Percentiles rank a stretch among this genome's conserved stretches.
Evolutionary conservation across 805 yeast genomes (phyloP).

Genomic region (Metschnikowia similis): DNA sequence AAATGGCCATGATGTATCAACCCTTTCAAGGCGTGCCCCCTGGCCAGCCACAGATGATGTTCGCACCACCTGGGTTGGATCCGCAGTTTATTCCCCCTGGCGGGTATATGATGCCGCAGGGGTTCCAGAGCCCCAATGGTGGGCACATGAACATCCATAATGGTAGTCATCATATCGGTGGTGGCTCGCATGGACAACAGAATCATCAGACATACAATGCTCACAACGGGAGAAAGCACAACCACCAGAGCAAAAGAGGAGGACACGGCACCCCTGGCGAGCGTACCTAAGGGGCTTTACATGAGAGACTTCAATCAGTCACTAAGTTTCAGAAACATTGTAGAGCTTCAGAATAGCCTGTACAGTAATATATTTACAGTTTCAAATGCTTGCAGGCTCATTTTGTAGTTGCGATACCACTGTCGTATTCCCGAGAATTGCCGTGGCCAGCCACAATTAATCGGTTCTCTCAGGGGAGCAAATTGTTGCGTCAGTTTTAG

Average conservation of each 20-base stretch:
- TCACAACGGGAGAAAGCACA: conserved; percentile 12
- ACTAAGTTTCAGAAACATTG: neutral
- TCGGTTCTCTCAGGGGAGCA: neutral
- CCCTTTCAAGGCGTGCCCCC: conserved; percentile 31
- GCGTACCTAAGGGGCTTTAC: neutral
- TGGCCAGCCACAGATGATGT: conserved; percentile 32
- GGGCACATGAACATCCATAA: conserved; percentile 24
- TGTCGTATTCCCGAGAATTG: no score
- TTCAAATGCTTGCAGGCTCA: neutral
- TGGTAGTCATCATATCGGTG: conserved; percentile 6
- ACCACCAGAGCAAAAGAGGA: conserved; percentile 10
- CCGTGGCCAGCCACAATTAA: no score
- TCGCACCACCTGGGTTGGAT: conserved; percentile 26
- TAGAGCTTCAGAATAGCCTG: neutral
- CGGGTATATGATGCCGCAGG: conserved; percentile 31
- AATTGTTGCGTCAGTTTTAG: neutral
- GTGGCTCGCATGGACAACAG: conserved; percentile 5
- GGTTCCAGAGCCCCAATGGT: conserved; percentile 22
- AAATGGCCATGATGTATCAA: conserved; percentile 37
- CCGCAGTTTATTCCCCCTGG: conserved; percentile 32
- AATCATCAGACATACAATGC: conserved; percentile 3
- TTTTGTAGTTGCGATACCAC: no score
- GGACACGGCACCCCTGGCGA: conserved; percentile 1
- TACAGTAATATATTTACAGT: neutral
- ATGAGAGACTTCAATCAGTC: neutral